Evolutionary conservation across 2,329 filamentous ascomycete species (phyloP).

Genomic region (Alternaria arborescens): DNA sequence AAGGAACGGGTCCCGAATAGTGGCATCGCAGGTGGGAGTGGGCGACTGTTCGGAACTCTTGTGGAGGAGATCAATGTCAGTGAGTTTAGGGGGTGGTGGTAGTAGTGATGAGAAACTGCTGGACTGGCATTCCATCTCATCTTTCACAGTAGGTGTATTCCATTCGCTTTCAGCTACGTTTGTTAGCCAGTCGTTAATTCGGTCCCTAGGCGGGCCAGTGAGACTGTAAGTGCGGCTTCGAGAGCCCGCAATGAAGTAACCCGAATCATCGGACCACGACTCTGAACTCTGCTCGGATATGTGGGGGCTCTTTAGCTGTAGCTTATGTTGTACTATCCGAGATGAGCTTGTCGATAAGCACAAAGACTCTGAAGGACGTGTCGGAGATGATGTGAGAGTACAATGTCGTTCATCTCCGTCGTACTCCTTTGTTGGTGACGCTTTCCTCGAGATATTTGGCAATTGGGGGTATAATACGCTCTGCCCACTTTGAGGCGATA

Average conservation of each 20-base stretch:
- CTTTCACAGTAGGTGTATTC: background rate
- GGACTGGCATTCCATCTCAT: background rate
- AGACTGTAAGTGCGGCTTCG: slow-evolving; percentile 1
- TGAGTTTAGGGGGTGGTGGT: background rate
- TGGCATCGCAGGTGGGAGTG: background rate
- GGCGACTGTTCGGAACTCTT: background rate
- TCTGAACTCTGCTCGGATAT: slow-evolving; percentile 23
- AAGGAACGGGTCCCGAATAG: background rate
- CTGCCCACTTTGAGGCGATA: background rate
- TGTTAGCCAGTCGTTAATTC: slow-evolving; percentile 31
- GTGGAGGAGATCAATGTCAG: background rate
- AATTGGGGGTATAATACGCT: slow-evolving; percentile 32
- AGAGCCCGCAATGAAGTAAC: slow-evolving; percentile 25
- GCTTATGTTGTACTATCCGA: background rate
- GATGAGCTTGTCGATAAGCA: slow-evolving; percentile 6
- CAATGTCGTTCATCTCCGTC: background rate
- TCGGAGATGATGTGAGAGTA: background rate
- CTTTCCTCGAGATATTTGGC: slow-evolving; percentile 32
- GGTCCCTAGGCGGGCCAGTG: slow-evolving; percentile 10
- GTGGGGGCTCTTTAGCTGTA: background rate
- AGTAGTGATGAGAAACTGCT: background rate
- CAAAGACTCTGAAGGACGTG: slow-evolving; percentile 4
- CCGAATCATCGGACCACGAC: slow-evolving; percentile 42
- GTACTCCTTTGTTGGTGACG: slow-evolving; percentile 10
- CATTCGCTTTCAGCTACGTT: slow-evolving; percentile 5